Conservation (phyloP, 495 filamentous ascomycete genomes). For the Xylaria scruposa region DNA sequence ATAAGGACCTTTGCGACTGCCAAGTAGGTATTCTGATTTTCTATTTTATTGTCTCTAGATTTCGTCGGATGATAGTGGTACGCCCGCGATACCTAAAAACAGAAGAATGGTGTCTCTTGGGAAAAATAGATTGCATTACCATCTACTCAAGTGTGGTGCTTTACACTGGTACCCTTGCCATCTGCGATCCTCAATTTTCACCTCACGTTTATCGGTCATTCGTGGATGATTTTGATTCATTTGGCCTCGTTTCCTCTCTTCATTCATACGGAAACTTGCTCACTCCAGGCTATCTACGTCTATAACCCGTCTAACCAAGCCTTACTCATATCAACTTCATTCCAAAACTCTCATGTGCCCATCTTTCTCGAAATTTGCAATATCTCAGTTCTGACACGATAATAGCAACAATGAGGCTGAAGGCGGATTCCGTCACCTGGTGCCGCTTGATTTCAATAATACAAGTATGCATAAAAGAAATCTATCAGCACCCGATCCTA, state of each 20-base stretch:
- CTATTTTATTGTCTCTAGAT: neutral
- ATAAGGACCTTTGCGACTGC: slow-evolving; percentile 22
- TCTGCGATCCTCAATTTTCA: neutral
- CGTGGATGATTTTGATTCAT: neutral
- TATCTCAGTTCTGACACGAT: slow-evolving; percentile 7
- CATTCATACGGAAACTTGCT: neutral
- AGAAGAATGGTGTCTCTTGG: neutral
- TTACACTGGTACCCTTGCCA: neutral
- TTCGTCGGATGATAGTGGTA: neutral
- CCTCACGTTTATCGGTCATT: neutral
- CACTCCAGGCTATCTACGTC: neutral
- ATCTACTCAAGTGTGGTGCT: neutral
- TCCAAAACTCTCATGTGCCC: neutral
- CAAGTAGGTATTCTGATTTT: slow-evolving; percentile 28
- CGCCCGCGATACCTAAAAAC: neutral
- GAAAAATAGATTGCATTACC: neutral
- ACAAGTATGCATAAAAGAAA: slow-evolving; percentile 28
- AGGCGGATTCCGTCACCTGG: slow-evolving; percentile 30
- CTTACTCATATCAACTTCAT: neutral
- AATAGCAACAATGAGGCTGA: neutral
- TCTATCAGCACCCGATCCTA: slow-evolving; percentile 27
- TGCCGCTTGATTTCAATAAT: slow-evolving; percentile 22
- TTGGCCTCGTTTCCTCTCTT: neutral
- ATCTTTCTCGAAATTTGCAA: neutral
- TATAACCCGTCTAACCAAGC: neutral